phyloP scores from a whole-genome alignment of 192 early-diverging fungal species.

The Umbelopsis isabellina region DNA sequence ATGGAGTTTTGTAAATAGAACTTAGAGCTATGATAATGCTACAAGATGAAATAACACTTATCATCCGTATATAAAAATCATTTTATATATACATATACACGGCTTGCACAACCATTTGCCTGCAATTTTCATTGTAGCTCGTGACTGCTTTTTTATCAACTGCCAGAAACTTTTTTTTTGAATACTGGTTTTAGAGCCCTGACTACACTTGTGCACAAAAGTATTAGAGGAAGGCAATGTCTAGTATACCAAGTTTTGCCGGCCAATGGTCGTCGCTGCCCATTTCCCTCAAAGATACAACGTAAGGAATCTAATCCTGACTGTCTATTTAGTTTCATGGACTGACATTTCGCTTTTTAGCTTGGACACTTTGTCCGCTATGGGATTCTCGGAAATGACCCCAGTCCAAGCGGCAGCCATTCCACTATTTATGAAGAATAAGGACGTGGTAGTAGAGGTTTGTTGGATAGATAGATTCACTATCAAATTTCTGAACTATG shows the following conservation, averaged over 20 bases:
- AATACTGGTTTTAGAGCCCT: too few species aligned
- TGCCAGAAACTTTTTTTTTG: too few species aligned
- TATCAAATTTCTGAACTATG: neutral
- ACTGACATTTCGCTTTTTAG: conserved; percentile 28
- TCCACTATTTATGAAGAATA: conserved; percentile 87
- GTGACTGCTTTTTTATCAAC: too few species aligned
- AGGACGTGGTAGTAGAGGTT: conserved; percentile 95
- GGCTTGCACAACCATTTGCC: too few species aligned
- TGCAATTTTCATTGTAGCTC: too few species aligned
- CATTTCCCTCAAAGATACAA: conserved; percentile 30
- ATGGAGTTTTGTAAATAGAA: too few species aligned
- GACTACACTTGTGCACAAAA: neutral
- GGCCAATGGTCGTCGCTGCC: conserved; percentile 32
- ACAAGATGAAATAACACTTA: too few species aligned
- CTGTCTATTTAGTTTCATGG: neutral
- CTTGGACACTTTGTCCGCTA: conserved; percentile 57
- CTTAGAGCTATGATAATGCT: too few species aligned
- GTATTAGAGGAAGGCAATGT: neutral
- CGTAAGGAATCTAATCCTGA: conserved; percentile 33
- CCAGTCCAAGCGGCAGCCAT: conserved; percentile 93
- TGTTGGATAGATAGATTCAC: neutral
- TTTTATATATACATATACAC: too few species aligned
- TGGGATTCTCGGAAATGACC: conserved; percentile 89
- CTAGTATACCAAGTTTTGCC: conserved; percentile 29
- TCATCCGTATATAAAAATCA: too few species aligned